Conservation (phyloP, 163 green algal genomes). For the Scenedesmus sp. region DNA sequence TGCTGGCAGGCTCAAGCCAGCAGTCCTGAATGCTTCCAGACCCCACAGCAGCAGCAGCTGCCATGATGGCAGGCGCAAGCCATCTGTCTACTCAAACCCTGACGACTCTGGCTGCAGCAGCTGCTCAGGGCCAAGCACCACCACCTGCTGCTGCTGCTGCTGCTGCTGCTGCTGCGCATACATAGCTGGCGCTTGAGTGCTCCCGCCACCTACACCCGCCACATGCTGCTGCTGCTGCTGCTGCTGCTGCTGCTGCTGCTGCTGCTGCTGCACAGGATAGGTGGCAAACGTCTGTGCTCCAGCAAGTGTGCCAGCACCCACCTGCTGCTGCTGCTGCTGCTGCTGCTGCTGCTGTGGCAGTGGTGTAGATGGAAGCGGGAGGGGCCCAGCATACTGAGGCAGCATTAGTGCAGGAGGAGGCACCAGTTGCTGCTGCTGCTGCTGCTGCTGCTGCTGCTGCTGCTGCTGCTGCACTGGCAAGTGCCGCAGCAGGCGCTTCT, state of each 20-base stretch:
- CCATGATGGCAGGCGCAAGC: too few species aligned
- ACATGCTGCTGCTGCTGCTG: too few species aligned
- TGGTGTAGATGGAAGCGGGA: background rate
- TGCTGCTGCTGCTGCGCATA: too few species aligned
- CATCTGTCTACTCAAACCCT: too few species aligned
- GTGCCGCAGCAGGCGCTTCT: background rate
- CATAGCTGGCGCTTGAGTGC: too few species aligned
- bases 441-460: background rate
- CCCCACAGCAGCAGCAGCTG: too few species aligned
- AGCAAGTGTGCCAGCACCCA: background rate
- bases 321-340: background rate
- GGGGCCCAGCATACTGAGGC: background rate
- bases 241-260: background rate
- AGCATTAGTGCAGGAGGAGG: background rate
- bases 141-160: too few species aligned
- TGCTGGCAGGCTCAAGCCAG: too few species aligned
- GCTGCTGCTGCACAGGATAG: background rate
- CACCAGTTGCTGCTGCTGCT: background rate
- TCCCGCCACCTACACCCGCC: too few species aligned
- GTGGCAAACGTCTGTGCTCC: background rate
- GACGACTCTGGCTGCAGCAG: too few species aligned
- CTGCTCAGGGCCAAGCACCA: too few species aligned
- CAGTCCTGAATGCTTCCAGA: too few species aligned
- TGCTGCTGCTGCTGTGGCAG: background rate
- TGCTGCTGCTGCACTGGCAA: background rate